Conservation (phyloP, 768 basidiomycete species). For the Albatrellus ellisii region DNA sequence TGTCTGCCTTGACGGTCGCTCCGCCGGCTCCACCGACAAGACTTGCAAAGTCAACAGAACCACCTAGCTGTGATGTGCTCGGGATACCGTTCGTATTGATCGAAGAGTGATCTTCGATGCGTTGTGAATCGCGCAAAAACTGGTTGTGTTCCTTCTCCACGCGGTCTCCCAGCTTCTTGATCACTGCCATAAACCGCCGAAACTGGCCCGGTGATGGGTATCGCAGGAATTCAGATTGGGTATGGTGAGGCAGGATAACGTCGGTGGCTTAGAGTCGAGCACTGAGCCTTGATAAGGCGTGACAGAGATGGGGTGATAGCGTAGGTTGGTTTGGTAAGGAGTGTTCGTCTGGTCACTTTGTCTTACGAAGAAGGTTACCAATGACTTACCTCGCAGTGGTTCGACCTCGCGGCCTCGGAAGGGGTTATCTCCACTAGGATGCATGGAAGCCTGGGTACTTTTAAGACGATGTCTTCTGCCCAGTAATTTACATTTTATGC, state of each 20-base stretch:
- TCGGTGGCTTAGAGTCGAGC: too few species aligned
- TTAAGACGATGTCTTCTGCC: too few species aligned
- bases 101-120: constrained; percentile 69
- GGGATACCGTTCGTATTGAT: constrained; percentile 25
- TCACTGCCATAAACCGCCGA: constrained; percentile 81
- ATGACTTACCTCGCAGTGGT: background rate
- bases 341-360: background rate
- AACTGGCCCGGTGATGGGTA: too few species aligned
- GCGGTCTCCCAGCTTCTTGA: constrained; percentile 63
- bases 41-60: constrained; percentile 73
- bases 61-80: constrained; percentile 23
- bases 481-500: too few species aligned
- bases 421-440: background rate
- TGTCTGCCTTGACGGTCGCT: constrained; percentile 33
- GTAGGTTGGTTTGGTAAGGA: too few species aligned
- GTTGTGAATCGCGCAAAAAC: constrained; percentile 85
- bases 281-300: too few species aligned
- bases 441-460: too few species aligned
- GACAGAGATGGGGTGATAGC: too few species aligned
- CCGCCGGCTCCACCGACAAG: constrained; percentile 53
- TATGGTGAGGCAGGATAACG: too few species aligned
- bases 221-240: background rate
- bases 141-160: constrained; percentile 90
- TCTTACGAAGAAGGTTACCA: background rate
- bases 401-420: background rate